phyloP scores from a whole-genome alignment of 108 stramenopile species.

The Pseudonitzschia delicatissima region DNA sequence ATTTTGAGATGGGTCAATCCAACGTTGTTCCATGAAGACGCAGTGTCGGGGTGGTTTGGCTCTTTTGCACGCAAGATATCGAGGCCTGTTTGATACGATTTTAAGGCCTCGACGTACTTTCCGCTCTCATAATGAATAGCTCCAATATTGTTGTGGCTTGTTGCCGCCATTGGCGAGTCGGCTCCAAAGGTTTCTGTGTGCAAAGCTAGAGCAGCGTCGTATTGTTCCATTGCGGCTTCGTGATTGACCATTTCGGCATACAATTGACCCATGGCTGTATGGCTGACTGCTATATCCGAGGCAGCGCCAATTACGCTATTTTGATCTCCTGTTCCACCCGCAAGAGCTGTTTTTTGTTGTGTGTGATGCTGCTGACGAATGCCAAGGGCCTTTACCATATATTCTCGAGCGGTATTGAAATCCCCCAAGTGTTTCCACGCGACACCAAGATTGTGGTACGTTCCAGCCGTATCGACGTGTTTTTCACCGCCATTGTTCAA shows the following conservation, averaged over 20 bases:
- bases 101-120: slow-evolving; percentile 36
- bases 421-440: slow-evolving; percentile 28
- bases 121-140: slow-evolving; percentile 46
- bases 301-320: background rate
- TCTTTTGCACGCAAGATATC: slow-evolving; percentile 16
- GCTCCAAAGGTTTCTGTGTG: slow-evolving; percentile 20
- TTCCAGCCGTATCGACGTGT: slow-evolving; percentile 23
- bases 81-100: slow-evolving; percentile 36
- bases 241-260: slow-evolving; percentile 12
- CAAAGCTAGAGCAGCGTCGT: slow-evolving; percentile 26
- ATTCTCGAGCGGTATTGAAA: slow-evolving; percentile 16
- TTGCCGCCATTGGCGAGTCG: slow-evolving; percentile 26
- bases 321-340: background rate
- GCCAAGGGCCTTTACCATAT: slow-evolving; percentile 24
- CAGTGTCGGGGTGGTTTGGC: slow-evolving; percentile 17
- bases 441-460: slow-evolving; percentile 38
- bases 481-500: slow-evolving; percentile 13
- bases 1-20: slow-evolving; percentile 25
- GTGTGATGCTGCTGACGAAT: slow-evolving; percentile 12
- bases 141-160: slow-evolving; percentile 58
- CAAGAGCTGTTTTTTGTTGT: background rate
- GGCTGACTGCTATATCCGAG: slow-evolving; percentile 18
- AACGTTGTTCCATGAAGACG: slow-evolving; percentile 27
- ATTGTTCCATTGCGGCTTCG: slow-evolving; percentile 29
- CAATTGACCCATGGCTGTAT: slow-evolving; percentile 24